These are phyloP conservation scores for Cryptosporidium sp. DNA, from an alignment of 169 alveolate species.

Conservation along the genomic window DNA sequence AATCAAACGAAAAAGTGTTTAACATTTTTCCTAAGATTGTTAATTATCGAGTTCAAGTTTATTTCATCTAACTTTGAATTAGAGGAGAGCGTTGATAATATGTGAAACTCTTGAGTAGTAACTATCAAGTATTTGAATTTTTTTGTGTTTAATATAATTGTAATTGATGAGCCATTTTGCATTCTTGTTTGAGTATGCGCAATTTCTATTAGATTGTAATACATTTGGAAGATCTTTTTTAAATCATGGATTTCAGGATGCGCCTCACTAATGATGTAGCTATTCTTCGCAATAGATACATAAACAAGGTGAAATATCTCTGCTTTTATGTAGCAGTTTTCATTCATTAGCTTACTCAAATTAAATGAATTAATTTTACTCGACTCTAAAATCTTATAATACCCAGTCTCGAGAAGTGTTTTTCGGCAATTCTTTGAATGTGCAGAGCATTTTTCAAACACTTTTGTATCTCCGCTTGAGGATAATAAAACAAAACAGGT, in stretches of 20 bases:
- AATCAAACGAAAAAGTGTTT: constrained; percentile 2
- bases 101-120: constrained; percentile 24
- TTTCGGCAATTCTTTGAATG: constrained; percentile 34
- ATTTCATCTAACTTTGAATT: neutral
- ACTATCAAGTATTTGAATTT: constrained; percentile 3
- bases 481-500: constrained; percentile 54
- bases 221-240: constrained; percentile 18
- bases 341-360: neutral
- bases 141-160: neutral
- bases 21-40: constrained; percentile 1
- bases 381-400: neutral
- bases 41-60: neutral
- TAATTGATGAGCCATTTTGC: constrained; percentile 4
- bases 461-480: constrained; percentile 19
- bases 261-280: constrained; percentile 19
- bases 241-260: constrained; percentile 33
- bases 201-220: constrained; percentile 21
- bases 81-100: constrained; percentile 1
- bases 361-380: neutral
- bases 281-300: constrained; percentile 12
- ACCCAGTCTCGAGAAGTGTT: constrained; percentile 1
- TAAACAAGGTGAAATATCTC: constrained; percentile 37
- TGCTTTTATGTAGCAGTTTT: neutral
- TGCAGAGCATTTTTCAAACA: constrained; percentile 34
- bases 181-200: constrained; percentile 44